These are phyloP conservation scores for Colletotrichum siamense DNA, from an alignment of 2,329 filamentous ascomycete species.

Conservation along the genomic window DNA sequence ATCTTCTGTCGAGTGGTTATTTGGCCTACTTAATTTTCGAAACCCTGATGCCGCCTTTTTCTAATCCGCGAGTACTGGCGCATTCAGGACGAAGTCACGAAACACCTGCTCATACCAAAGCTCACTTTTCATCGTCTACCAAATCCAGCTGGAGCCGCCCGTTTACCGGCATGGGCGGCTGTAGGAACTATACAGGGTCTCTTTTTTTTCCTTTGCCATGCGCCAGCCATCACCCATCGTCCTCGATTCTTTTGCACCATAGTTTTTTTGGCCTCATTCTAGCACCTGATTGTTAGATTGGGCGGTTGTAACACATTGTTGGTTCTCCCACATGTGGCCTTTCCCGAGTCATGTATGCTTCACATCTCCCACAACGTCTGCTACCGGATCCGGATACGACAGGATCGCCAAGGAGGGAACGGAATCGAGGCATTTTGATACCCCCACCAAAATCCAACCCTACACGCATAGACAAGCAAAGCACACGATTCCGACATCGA, in stretches of 20 bases:
- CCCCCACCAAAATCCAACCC: conserved; percentile 23
- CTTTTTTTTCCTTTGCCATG: conserved; percentile 9
- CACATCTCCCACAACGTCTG: conserved; percentile 21
- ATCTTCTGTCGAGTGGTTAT: conserved; percentile 23
- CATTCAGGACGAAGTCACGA: conserved; percentile 25
- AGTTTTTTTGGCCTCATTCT: conserved; percentile 8
- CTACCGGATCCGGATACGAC: conserved; percentile 13
- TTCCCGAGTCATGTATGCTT: conserved; percentile 24
- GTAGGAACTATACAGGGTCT: conserved; percentile 16
- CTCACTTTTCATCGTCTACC: conserved; percentile 19
- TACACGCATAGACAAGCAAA: conserved; percentile 17
- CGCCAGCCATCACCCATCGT: conserved; percentile 4
- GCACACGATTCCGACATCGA: conserved; percentile 19
- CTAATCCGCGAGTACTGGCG: conserved; percentile 25
- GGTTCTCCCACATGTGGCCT: conserved; percentile 22
- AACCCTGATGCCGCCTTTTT: conserved; percentile 19
- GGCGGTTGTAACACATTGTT: conserved; percentile 22
- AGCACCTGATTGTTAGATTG: conserved; percentile 17
- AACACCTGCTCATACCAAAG: conserved; percentile 23
- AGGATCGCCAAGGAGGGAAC: conserved; percentile 21
- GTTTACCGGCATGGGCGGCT: conserved; percentile 13
- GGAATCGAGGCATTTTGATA: conserved; percentile 25
- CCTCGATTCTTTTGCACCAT: conserved; percentile 20
- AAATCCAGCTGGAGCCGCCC: conserved; percentile 18
- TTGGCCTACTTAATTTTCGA: conserved; percentile 24